Evolutionary conservation across 2,329 filamentous ascomycete genomes (phyloP).

Genomic region (Nannizziopsis barbatae): DNA sequence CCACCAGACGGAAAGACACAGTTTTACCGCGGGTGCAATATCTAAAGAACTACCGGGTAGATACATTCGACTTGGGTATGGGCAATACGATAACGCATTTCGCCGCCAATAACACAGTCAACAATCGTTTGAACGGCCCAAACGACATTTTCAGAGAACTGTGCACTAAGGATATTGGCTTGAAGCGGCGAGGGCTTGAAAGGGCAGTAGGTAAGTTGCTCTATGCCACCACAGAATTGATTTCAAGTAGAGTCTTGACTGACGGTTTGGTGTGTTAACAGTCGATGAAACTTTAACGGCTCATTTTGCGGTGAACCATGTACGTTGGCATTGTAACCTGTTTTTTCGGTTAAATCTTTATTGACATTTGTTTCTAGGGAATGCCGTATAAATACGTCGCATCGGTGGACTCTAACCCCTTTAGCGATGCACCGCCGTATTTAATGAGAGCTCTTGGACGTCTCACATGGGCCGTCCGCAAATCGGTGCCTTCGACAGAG

Average conservation of each 20-base stretch:
- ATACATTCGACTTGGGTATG: conserved; percentile 25
- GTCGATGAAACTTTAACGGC: conserved; percentile 32
- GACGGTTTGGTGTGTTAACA: conserved; percentile 14
- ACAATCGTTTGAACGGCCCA: conserved; percentile 44
- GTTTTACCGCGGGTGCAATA: conserved; percentile 10
- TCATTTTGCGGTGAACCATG: conserved; percentile 42
- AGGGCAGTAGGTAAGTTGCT: conserved; percentile 26
- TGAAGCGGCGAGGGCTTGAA: conserved; percentile 34
- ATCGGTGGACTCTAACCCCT: conserved; percentile 35
- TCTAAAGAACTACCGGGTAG: conserved; percentile 24
- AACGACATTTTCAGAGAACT: conserved; percentile 49
- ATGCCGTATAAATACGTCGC: conserved; percentile 52
- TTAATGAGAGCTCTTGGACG: conserved; percentile 40
- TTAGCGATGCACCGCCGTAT: conserved; percentile 31
- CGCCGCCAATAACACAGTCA: conserved; percentile 44
- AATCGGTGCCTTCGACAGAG: conserved; percentile 25
- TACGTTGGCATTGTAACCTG: conserved; percentile 18
- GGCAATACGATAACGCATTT: conserved; percentile 46
- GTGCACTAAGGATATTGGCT: conserved; percentile 35
- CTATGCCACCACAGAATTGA: background rate
- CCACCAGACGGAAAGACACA: background rate
- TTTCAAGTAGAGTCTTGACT: background rate
- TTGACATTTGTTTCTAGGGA: conserved; percentile 28
- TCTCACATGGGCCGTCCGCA: conserved; percentile 43
- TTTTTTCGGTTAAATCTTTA: background rate